Evolutionary conservation across 768 basidiomycete genomes (phyloP).

Genomic region (Pulveroboletus frians): DNA sequence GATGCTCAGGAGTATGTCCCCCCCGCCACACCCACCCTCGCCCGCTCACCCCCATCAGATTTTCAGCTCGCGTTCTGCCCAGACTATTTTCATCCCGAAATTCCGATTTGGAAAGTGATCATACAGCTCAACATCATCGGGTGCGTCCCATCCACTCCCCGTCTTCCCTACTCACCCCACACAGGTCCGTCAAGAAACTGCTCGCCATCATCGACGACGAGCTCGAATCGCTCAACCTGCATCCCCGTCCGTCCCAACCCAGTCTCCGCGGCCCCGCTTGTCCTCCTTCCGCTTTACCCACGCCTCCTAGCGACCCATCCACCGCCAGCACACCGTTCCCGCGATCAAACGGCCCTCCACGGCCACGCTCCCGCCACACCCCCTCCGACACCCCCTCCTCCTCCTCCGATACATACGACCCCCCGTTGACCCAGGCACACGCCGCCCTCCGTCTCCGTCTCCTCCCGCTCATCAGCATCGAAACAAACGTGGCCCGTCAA

Average conservation of each 20-base stretch:
- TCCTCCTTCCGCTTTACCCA: slow-evolving; percentile 15
- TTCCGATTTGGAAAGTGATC: slow-evolving; percentile 55
- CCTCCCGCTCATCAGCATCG: slow-evolving; percentile 51
- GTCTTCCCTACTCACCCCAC: neutral
- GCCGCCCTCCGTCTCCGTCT: slow-evolving; percentile 34
- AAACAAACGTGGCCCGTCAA: slow-evolving; percentile 46
- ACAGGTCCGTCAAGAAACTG: slow-evolving; percentile 54
- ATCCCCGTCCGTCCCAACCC: neutral
- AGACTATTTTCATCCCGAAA: slow-evolving; percentile 52
- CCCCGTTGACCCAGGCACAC: slow-evolving; percentile 20
- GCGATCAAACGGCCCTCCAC: neutral
- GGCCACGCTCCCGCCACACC: neutral
- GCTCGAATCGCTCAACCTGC: slow-evolving; percentile 29
- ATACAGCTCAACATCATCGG: slow-evolving; percentile 67
- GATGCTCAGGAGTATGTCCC: slow-evolving; percentile 24
- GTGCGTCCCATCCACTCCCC: slow-evolving; percentile 29
- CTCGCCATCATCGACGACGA: slow-evolving; percentile 48
- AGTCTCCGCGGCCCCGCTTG: slow-evolving; percentile 26
- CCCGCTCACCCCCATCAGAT: slow-evolving; percentile 35
- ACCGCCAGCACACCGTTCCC: neutral
- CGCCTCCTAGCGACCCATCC: neutral
- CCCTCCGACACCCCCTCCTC: neutral
- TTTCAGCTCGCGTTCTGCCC: slow-evolving; percentile 67
- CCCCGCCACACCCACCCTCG: neutral
- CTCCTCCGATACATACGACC: slow-evolving; percentile 4